phyloP scores from a whole-genome alignment of 1,284 basidiomycete species.

The Inonotus hispidus region DNA sequence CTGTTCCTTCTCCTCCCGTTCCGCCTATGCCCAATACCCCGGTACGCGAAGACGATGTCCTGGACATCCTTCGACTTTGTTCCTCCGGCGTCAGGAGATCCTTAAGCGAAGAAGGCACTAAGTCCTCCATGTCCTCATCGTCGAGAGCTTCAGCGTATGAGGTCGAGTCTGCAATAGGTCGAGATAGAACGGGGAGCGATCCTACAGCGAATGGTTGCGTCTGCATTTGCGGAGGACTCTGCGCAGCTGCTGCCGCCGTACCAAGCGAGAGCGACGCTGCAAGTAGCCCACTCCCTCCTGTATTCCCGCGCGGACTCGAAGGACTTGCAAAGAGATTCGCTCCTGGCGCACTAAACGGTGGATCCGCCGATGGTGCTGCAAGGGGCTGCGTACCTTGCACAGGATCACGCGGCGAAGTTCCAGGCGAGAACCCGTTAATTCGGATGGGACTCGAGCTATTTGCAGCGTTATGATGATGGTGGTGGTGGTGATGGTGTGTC shows the following conservation, averaged over 20 bases:
- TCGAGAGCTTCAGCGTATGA: conserved; percentile 41
- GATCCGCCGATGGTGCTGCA: conserved; percentile 30
- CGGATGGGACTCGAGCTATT: conserved; percentile 31
- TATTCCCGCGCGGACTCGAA: conserved; percentile 20
- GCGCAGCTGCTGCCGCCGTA: conserved; percentile 24
- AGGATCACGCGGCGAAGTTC: conserved; percentile 38
- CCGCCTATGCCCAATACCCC: neutral
- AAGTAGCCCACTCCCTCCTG: conserved; percentile 29
- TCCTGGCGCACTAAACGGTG: conserved; percentile 68
- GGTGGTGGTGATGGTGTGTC: conserved; percentile 20
- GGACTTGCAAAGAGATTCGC: conserved; percentile 47
- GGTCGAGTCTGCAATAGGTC: conserved; percentile 19
- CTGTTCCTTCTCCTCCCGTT: neutral
- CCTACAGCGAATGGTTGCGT: conserved; percentile 26
- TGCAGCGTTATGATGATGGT: too few species aligned
- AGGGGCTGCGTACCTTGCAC: conserved; percentile 24
- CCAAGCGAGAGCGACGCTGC: conserved; percentile 49
- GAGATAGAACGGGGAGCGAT: conserved; percentile 21
- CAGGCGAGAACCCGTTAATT: conserved; percentile 43
- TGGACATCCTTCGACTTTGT: conserved; percentile 71
- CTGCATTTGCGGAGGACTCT: conserved; percentile 13
- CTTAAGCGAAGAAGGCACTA: conserved; percentile 80
- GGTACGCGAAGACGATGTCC: conserved; percentile 47
- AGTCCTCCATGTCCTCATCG: conserved; percentile 80
- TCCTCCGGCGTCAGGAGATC: conserved; percentile 86